phyloP scores from a whole-genome alignment of 768 basidiomycete species.

The Sporobolomyces roseus region DNA sequence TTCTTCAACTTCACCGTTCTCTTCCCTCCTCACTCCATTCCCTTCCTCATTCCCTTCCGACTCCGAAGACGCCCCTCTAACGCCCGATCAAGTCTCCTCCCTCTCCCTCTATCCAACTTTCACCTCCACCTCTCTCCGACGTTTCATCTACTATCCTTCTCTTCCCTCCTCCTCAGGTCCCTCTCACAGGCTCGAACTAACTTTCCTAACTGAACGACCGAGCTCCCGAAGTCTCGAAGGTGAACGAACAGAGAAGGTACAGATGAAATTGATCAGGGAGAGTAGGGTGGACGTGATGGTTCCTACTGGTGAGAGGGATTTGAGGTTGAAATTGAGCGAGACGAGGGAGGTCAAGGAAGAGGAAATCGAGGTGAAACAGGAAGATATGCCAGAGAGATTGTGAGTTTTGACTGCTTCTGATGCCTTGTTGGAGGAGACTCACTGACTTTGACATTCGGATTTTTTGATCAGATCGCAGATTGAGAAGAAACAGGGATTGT shows the following conservation, averaged over 20 bases:
- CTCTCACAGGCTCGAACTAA: too few relatives aligned
- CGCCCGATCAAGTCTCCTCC: background rate
- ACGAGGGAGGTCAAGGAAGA: background rate
- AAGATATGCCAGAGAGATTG: too few relatives aligned
- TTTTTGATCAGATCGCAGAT: too few relatives aligned
- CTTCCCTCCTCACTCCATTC: background rate
- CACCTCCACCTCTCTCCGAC: background rate
- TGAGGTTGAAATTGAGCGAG: background rate
- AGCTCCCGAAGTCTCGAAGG: too few relatives aligned
- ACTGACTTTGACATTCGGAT: too few relatives aligned
- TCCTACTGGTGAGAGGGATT: background rate
- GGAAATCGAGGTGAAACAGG: background rate
- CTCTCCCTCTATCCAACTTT: background rate
- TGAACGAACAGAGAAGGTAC: too few relatives aligned
- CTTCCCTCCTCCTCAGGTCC: background rate
- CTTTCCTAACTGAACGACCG: too few relatives aligned
- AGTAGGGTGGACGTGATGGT: background rate
- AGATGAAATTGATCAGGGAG: background rate
- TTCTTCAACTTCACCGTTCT: background rate
- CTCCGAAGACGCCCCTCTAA: too few relatives aligned
- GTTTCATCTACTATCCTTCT: constrained; percentile 18
- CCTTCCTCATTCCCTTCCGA: background rate
- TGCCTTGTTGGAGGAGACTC: too few relatives aligned
- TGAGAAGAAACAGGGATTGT: too few relatives aligned
- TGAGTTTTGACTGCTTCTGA: too few relatives aligned